phyloP scores from a whole-genome alignment of 345 rosid genomes.

The Eucalyptus brandiana region DNA sequence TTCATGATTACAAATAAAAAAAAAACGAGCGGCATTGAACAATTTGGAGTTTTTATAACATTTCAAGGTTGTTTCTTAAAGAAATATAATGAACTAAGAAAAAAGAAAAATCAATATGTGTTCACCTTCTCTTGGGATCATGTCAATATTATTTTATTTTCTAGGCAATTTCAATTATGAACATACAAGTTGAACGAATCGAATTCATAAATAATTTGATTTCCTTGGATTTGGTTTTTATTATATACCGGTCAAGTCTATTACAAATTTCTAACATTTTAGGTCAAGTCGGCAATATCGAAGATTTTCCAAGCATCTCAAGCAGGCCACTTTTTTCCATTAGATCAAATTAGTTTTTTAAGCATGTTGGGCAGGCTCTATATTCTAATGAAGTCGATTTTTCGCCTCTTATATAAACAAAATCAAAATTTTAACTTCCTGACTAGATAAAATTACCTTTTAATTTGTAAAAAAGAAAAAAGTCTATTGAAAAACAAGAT shows the following conservation, averaged over 20 bases:
- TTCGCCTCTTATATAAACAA: not conserved
- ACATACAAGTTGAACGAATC: not conserved
- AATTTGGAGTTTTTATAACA: not conserved
- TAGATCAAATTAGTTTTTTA: not conserved
- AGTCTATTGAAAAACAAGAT: not conserved
- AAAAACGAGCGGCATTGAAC: not conserved
- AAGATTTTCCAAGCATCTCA: not conserved
- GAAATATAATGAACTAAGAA: not conserved
- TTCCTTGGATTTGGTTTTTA: not conserved
- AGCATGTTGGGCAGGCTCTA: not conserved
- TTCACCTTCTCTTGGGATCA: not conserved
- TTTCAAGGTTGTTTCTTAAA: not conserved
- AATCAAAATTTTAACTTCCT: not conserved
- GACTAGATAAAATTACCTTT: not conserved
- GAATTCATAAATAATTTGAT: not conserved
- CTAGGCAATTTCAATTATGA: accelerated
- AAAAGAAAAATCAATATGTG: not conserved
- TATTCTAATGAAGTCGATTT: not conserved
- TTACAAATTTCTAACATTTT: not conserved
- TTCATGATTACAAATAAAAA: not conserved
- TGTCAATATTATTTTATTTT: not conserved
- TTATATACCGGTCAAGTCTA: not conserved
- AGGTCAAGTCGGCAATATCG: not conserved
- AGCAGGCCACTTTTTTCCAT: accelerated
- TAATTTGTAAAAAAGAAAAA: not conserved